Evolutionary conservation across 306 rosid species (phyloP), one percentile per base, ranked within the genome.

Genomic region (Gynostemma pentaphyllum): DNA sequence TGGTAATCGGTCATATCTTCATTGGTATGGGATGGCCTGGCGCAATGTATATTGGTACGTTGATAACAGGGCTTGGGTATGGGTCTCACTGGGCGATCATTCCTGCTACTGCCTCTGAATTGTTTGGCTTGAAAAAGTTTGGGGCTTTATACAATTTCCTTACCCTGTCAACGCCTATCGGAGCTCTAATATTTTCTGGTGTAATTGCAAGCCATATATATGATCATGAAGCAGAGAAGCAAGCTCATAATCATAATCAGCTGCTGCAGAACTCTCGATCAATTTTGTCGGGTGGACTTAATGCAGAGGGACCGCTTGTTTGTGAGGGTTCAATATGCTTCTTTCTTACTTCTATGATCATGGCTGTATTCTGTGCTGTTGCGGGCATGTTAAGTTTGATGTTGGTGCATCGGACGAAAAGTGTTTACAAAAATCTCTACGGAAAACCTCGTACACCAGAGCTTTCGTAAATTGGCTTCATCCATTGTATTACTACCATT

Each of bases 61-160:
- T 92, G 68, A 73, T 88, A 2, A 81, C 82, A 32, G 99, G 96
- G 28, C 82, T 88, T 50, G 96, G 99, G 21, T 92, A 86, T 45
- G 99, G 99, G 12, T 94, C 94, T 49, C 99, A 92, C 72, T 92
- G 99, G 99, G 90, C 95, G 18, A 72, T 92, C 26, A 82, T 82
- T 52, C 99, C 99, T 0, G 99, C 99, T n/a, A 81, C 99, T 12
- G 99, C 94, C 50, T 92, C 99, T 0, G 99, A 92, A 68, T 77
- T 92, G 76, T 92, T 92, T 49, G 98, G 96, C 51, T 70, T 92
- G 72, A 82, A 78, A 73, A 92, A 86, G 74, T 92, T 92, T 2
- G 98, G 94, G 15, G 95, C 95, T 29, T 74, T 92, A 73, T 92
- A 92, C 85, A 92, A 92, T 70, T 88, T 92, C 80, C 62, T 92